phyloP scores from a whole-genome alignment of 2,329 filamentous ascomycete genomes.

The Neofusicoccum sp. region DNA sequence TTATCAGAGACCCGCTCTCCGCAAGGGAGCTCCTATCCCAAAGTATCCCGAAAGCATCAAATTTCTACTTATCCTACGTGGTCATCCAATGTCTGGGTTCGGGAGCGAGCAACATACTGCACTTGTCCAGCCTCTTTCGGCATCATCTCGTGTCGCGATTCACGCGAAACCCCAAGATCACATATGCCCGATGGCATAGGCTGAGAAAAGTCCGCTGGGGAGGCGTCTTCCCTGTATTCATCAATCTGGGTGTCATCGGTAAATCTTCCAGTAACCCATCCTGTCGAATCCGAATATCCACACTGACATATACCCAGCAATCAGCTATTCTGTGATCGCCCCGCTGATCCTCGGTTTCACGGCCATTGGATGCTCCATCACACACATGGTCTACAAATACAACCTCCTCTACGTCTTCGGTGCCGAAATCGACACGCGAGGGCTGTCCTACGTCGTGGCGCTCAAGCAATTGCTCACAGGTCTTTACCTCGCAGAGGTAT shows the following conservation, averaged over 20 bases:
- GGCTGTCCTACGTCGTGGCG: conserved; percentile 85
- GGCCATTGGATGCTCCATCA: conserved; percentile 84
- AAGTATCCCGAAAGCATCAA: conserved; percentile 83
- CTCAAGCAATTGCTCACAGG: conserved; percentile 96
- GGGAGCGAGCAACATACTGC: conserved; percentile 79
- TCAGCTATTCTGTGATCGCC: conserved; percentile 87
- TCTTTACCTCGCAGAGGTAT: conserved; percentile 91
- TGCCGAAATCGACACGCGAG: conserved; percentile 87
- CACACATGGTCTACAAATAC: conserved; percentile 94
- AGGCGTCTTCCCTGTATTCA: conserved; percentile 92
- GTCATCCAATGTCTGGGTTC: conserved; percentile 77
- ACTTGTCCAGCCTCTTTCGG: conserved; percentile 73
- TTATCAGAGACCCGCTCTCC: conserved; percentile 64
- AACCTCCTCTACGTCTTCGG: conserved; percentile 94
- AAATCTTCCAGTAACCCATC: conserved; percentile 27
- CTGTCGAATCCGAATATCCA: conserved; percentile 27
- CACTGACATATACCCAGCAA: conserved; percentile 39
- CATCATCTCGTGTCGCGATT: conserved; percentile 83
- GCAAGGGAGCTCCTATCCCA: conserved; percentile 71
- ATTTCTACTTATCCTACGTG: conserved; percentile 99
- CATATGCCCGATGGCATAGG: conserved; percentile 82
- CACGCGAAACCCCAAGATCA: conserved; percentile 74
- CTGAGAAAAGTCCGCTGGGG: conserved; percentile 85
- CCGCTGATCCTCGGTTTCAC: conserved; percentile 92
- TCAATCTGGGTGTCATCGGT: conserved; percentile 91